Evolutionary conservation across 441 rosid species (phyloP), one percentile per base, ranked within the genome.

Genomic region (Cnidoscolus chayamansa): DNA sequence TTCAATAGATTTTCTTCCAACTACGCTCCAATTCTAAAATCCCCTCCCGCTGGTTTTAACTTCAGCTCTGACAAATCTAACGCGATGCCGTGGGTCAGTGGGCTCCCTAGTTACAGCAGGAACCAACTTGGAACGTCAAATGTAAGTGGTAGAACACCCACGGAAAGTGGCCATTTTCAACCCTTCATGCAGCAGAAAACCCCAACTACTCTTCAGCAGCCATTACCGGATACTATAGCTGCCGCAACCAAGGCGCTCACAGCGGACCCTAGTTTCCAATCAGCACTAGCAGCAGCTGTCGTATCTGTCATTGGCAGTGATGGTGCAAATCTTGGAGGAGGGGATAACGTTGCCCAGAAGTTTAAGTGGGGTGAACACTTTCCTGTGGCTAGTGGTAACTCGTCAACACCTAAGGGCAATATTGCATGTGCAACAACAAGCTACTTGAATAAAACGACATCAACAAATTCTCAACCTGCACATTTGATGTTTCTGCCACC

Each of bases 211-310:
- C 75, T 81, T 74, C 79, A 73, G 50, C 86, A 81, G 35, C 70
- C 79, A 68, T 63, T 80, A 43, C 81, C 83, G 0, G 91, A 87
- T 75, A 74, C 87, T 49, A 84, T 89, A 47, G 80, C 85, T n/a
- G 88, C 88, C 4, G 89, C 89, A 30, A 86, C 90, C 37, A 84
- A 87, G 78, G 94, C 87, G 9, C 86, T 90, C 77, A 87, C 96
- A 0, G 76, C 90, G 6, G 96, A 93, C 77, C 97, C 98, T 20
- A 86, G 65, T 84, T 93, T 91, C 70, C 97, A 90, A 65, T 85
- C 97, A 10, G 93, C 89, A 69, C 75, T 93, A 60, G 92, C 85
- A 0, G 87, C 87, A 12, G 98, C 96, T 60, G 84, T 93, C 59
- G 76, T 88, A 37, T 91, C 96, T 43, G 86, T 93, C 73, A 88